Conservation (phyloP, 371 early-diverging fungal genomes). For the Mucor mucedo region DNA sequence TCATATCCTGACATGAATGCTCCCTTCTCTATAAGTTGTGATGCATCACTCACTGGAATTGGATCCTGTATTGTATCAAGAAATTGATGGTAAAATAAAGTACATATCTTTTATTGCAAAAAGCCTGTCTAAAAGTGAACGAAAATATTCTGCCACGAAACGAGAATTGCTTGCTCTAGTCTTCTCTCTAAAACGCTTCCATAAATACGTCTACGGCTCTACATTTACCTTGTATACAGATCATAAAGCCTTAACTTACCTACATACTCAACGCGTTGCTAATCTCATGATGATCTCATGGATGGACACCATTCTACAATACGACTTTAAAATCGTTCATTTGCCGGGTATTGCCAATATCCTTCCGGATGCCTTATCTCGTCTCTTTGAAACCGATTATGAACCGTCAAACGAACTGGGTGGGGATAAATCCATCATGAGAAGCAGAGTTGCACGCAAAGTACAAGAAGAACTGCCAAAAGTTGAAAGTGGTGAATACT, state of each 20-base stretch:
- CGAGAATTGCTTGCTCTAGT: slow-evolving; percentile 12
- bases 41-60: slow-evolving; percentile 23
- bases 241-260: slow-evolving; percentile 24
- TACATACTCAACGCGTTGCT: too few species aligned
- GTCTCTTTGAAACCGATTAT: too few species aligned
- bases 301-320: too few species aligned
- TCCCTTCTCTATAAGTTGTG: slow-evolving; percentile 37
- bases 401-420: too few species aligned
- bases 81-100: not conserved
- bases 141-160: not conserved
- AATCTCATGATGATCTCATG: too few species aligned
- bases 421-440: too few species aligned
- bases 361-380: too few species aligned
- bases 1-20: slow-evolving; percentile 23
- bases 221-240: slow-evolving; percentile 29
- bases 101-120: slow-evolving; percentile 1
- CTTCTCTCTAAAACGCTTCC: slow-evolving; percentile 34
- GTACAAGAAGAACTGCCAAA: too few species aligned
- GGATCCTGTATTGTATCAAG: not conserved
- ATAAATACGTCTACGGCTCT: slow-evolving; percentile 35
- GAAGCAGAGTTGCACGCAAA: too few species aligned
- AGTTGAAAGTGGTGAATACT: too few species aligned
- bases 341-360: too few species aligned
- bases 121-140: not conserved
- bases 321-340: too few species aligned